Percentiles rank a stretch among this genome's conserved stretches.
Evolutionary conservation across 108 stramenopile species (phyloP).

Genomic region (Pseudonitzschia multiseries): DNA sequence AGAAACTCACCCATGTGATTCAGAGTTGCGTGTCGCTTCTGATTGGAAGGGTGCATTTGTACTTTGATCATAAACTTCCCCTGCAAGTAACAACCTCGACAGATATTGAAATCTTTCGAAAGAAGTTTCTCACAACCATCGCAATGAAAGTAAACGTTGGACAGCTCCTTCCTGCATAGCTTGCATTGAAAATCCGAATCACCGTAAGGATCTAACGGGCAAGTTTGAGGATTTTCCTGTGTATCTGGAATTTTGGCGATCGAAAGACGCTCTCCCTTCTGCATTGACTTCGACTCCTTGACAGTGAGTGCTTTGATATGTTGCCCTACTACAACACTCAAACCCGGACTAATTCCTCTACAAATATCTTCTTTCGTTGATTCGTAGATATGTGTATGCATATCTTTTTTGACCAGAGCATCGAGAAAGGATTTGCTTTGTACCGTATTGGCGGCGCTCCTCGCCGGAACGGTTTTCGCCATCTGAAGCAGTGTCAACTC

Average conservation of each 20-base stretch:
- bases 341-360: constrained; percentile 29
- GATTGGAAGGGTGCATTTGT: constrained; percentile 60
- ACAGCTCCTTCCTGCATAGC: constrained; percentile 72
- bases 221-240: constrained; percentile 32
- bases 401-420: neutral
- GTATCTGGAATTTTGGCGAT: constrained; percentile 30
- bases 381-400: neutral
- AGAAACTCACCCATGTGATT: constrained; percentile 56
- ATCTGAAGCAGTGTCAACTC: constrained; percentile 69
- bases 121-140: constrained; percentile 84
- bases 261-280: constrained; percentile 23
- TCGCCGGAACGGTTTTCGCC: constrained; percentile 27
- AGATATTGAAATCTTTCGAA: constrained; percentile 83
- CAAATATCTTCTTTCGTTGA: constrained; percentile 20
- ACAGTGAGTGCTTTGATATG: constrained; percentile 22
- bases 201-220: constrained; percentile 53
- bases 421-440: neutral
- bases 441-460: neutral
- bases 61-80: constrained; percentile 28
- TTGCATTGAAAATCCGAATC: constrained; percentile 66
- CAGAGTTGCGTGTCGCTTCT: constrained; percentile 42
- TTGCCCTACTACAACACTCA: constrained; percentile 24
- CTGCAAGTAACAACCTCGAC: constrained; percentile 67
- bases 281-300: neutral
- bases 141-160: constrained; percentile 87